Conservation (phyloP, 148 eudicot species). For the Chenopodium album region DNA sequence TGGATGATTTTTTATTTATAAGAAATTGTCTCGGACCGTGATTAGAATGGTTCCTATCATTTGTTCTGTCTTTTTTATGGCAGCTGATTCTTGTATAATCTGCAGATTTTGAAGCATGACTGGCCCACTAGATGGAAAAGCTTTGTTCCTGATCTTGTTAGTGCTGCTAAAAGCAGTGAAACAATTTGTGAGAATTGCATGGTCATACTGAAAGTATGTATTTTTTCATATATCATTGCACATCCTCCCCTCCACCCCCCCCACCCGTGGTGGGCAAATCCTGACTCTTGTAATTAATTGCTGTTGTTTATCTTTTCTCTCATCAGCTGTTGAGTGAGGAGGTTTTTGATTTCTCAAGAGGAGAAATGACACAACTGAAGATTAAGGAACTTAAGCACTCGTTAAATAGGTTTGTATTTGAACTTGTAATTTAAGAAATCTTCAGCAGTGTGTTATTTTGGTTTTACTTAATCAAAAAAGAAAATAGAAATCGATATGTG, state of each 20-base stretch:
- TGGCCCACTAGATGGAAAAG: slow-evolving; percentile 97
- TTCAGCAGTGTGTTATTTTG: neutral
- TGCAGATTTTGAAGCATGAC: slow-evolving; percentile 95
- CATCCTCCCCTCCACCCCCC: neutral
- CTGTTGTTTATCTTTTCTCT: slow-evolving; percentile 17
- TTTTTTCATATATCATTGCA: neutral
- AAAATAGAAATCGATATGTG: neutral
- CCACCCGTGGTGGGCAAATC: neutral
- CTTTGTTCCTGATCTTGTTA: slow-evolving; percentile 90
- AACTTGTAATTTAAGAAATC: neutral
- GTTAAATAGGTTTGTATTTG: slow-evolving; percentile 61
- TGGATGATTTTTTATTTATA: neutral
- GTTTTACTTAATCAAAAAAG: neutral
- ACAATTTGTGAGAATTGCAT: slow-evolving; percentile 99
- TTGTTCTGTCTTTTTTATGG: neutral
- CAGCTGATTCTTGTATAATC: neutral
- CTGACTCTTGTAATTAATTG: slow-evolving; percentile 6
- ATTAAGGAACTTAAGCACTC: slow-evolving; percentile 96
- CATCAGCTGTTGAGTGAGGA: slow-evolving; percentile 92
- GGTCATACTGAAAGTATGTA: slow-evolving; percentile 80
- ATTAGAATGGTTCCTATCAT: neutral
- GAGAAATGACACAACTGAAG: slow-evolving; percentile 98
- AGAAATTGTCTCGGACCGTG: neutral
- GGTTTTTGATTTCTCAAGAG: slow-evolving; percentile 99
- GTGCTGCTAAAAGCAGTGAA: slow-evolving; percentile 95